Percentiles rank a stretch among this genome's conserved stretches.
These are phyloP conservation scores for Emergomyces pasteurianus DNA, from an alignment of 2,329 filamentous ascomycete species.

Conservation along the genomic window DNA sequence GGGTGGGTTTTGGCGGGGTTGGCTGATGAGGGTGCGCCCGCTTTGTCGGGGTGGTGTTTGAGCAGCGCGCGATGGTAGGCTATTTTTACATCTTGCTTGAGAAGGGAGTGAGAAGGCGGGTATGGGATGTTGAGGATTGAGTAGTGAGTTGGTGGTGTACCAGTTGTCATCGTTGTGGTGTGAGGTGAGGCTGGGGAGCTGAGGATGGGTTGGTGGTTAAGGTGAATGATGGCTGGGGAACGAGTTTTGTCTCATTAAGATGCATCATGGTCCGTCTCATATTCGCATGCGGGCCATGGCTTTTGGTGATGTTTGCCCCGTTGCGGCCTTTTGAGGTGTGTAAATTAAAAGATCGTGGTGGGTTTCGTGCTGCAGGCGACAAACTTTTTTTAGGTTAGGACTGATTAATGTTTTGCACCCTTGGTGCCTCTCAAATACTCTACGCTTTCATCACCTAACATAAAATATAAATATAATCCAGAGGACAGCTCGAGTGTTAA, in stretches of 20 bases:
- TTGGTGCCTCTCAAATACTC: background rate
- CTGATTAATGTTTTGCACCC: background rate
- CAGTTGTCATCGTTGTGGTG: background rate
- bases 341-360: too few relatives aligned
- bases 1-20: background rate
- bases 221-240: background rate
- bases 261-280: background rate
- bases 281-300: background rate
- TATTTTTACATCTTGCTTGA: slow-evolving; percentile 35
- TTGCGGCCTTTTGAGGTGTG: background rate
- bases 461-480: background rate
- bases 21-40: slow-evolving; percentile 1
- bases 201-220: background rate
- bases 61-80: slow-evolving; percentile 49
- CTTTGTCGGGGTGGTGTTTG: slow-evolving; percentile 39
- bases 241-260: background rate
- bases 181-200: background rate
- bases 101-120: background rate
- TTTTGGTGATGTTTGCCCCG: background rate
- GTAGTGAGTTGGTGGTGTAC: slow-evolving; percentile 1
- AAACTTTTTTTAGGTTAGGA: background rate
- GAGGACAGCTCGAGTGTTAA: background rate
- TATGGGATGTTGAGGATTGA: slow-evolving; percentile 4
- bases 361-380: background rate
- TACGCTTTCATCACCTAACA: background rate